Percentiles rank a stretch among this genome's conserved stretches.
Conservation (phyloP, 2,329 filamentous ascomycete species). For the Penicillium psychrosexuale region DNA sequence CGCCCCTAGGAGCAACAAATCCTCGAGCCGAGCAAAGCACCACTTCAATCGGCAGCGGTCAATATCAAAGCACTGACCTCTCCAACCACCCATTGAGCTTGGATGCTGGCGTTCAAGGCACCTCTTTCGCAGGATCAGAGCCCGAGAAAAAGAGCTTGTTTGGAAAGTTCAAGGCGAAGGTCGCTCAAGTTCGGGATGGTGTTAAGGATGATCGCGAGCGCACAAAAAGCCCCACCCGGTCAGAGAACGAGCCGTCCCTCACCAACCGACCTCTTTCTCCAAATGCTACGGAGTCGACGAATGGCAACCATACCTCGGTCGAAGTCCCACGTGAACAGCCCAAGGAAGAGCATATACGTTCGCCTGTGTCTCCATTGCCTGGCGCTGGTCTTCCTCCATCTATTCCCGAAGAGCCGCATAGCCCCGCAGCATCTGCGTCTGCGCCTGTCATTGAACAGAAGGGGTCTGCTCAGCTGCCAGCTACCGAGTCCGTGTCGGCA, state of each 20-base stretch:
- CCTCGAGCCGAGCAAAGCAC: slow-evolving; percentile 63
- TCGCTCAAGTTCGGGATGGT: slow-evolving; percentile 54
- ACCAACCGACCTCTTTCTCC: slow-evolving; percentile 39
- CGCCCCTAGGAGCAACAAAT: slow-evolving; percentile 59
- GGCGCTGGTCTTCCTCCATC: slow-evolving; percentile 30
- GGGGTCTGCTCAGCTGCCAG: neutral
- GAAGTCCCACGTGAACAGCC: slow-evolving; percentile 24
- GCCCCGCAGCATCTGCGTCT: slow-evolving; percentile 24
- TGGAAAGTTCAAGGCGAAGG: slow-evolving; percentile 63
- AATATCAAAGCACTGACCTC: slow-evolving; percentile 42
- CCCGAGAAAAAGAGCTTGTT: slow-evolving; percentile 60
- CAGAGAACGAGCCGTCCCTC: slow-evolving; percentile 33
- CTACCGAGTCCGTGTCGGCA: neutral
- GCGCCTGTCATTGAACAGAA: slow-evolving; percentile 8
- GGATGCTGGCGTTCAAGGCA: slow-evolving; percentile 40
- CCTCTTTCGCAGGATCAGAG: slow-evolving; percentile 32
- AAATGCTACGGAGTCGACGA: slow-evolving; percentile 19
- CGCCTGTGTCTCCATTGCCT: slow-evolving; percentile 31
- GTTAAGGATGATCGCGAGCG: slow-evolving; percentile 55
- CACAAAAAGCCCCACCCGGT: slow-evolving; percentile 50
- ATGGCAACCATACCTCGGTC: slow-evolving; percentile 21
- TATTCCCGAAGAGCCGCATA: slow-evolving; percentile 36
- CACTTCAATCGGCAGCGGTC: slow-evolving; percentile 64
- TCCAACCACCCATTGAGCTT: slow-evolving; percentile 36
- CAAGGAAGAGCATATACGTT: slow-evolving; percentile 23